Evolutionary conservation across 768 basidiomycete genomes (phyloP), one percentile per base, ranked within the genome.

Genomic region (Lentinula guzmanii): DNA sequence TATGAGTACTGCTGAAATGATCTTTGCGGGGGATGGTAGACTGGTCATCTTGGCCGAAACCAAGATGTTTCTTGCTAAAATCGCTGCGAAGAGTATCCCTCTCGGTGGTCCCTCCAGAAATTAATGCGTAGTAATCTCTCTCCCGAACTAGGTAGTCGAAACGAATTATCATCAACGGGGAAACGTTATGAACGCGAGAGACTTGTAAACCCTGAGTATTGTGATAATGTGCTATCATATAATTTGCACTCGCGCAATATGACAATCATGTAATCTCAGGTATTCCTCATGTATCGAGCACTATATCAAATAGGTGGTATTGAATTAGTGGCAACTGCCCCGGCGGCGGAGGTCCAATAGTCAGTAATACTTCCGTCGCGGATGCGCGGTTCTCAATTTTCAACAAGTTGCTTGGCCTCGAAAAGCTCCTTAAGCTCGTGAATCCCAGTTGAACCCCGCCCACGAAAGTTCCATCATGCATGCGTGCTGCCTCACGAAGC

Each of bases 41-140:
- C 70, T 82, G 7, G 71, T 81, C 18, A 78, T 82, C 43, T 62
- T 80, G 66, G 79, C 75, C 0, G 80, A 81, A 63, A 81, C 79
- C 2, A 78, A 76, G 60, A 74, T 82, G 7, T 81, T 75, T 62
- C 67, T 82, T 37, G 79, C 79, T 4, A 73, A 77, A 46, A 80
- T 81, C 55, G 78, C 77, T 1, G 77, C 80, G 1, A 73, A 74
- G 46, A 52, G 62, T 24, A n/a, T 63, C 8, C 28, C 50, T 24
- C 62, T 63, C 16, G 35, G 62, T 37, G 62, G 57, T 18, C 58
- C 57, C 28, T 28, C 42, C n/a, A 6, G 8, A 31, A n/a, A 1
- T 35, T 59, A 18, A 48, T 11, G 7, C 4, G n/a, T 28, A n/a
- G 46, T 21, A 24, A 28, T 13, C 9, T 24, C 37, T 13, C 3